Evolutionary conservation across 2,329 filamentous ascomycete species (phyloP), one percentile per base, ranked within the genome.

Genomic region (Pseudopithomyces maydicus): DNA sequence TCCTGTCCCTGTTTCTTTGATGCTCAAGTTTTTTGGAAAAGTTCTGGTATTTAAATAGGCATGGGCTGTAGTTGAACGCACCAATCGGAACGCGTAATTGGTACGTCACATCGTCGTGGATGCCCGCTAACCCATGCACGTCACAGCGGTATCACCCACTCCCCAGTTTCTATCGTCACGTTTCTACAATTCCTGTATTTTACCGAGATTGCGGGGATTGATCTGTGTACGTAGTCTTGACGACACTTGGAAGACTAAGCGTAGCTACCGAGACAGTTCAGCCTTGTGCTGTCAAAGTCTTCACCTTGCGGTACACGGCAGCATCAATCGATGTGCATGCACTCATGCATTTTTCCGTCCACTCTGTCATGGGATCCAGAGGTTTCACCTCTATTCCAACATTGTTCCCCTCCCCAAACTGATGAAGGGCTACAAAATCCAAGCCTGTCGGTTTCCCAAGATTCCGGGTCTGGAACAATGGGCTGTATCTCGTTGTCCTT

Each of bases 311-410:
- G 53, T 68, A 74, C 17, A 74, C 58, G 6, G 64, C 70, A 17
- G 66, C 69, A 58, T 74, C 71, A 51, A 73, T 69, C 15, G 55
- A 59, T 39, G 63, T 63, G 22, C 63, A 66, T 12, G 60, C 52
- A 2, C 38, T 50, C 65, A 70, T 67, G 8, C 63, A 56, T 42
- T 54, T 67, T 60, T 70, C 70, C 12, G 70, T 73, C 70, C 72
- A 73, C 4, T 70, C 65, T 8, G 64, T 70, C 46, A 74, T 67
- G 0, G 69, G 70, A 17, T 73, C 59, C 35, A 72, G 50, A 5
- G 68, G 58, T 26, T 62, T 53, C 1, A 74, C 69, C 22, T 69
- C 56, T n/a, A 57, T 63, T 8, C 69, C 70, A 20, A 74, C 38
- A 42, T 65, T 59, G 22, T 74, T 57, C 0, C 58, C 63, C 33